Conservation (phyloP, 2,329 filamentous ascomycete species). For the Fusarium neocosmosporiellum region DNA sequence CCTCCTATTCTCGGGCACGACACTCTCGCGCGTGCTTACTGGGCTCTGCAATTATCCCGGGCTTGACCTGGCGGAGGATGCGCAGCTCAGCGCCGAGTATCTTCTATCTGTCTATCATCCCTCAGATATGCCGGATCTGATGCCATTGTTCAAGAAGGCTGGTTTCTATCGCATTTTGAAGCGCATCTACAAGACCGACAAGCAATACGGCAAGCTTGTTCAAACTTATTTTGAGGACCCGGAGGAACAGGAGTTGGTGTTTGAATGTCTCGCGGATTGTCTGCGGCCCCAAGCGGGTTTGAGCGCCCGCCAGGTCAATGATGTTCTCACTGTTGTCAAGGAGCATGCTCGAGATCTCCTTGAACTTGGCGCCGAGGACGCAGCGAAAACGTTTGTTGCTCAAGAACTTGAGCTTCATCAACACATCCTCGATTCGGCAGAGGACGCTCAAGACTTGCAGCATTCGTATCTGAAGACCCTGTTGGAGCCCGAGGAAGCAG, state of each 20-base stretch:
- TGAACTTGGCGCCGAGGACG: slow-evolving; percentile 71
- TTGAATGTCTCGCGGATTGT: slow-evolving; percentile 82
- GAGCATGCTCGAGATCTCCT: slow-evolving; percentile 74
- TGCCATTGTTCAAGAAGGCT: slow-evolving; percentile 82
- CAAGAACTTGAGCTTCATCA: slow-evolving; percentile 74
- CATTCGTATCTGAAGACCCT: slow-evolving; percentile 82
- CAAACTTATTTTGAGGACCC: slow-evolving; percentile 87
- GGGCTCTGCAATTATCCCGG: slow-evolving; percentile 88
- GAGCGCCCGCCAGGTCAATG: slow-evolving; percentile 75
- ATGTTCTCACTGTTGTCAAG: slow-evolving; percentile 75
- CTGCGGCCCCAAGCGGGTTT: slow-evolving; percentile 73
- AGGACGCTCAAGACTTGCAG: slow-evolving; percentile 72
- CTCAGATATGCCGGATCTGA: slow-evolving; percentile 79
- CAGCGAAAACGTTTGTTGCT: slow-evolving; percentile 73
- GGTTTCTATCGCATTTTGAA: slow-evolving; percentile 93
- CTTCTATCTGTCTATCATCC: slow-evolving; percentile 93
- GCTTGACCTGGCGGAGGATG: slow-evolving; percentile 86
- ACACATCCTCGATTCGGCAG: slow-evolving; percentile 71
- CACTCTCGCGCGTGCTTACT: slow-evolving; percentile 81
- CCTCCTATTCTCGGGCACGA: slow-evolving; percentile 87
- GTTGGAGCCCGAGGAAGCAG: slow-evolving; percentile 69
- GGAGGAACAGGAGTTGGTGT: slow-evolving; percentile 79
- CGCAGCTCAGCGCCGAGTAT: slow-evolving; percentile 97
- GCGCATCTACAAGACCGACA: slow-evolving; percentile 83
- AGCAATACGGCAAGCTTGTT: slow-evolving; percentile 81